A percentile compares a stretch with the other conserved stretches of the same genome.
Conservation (phyloP, 2,329 filamentous ascomycete genomes). For the Curvularia lunata region DNA sequence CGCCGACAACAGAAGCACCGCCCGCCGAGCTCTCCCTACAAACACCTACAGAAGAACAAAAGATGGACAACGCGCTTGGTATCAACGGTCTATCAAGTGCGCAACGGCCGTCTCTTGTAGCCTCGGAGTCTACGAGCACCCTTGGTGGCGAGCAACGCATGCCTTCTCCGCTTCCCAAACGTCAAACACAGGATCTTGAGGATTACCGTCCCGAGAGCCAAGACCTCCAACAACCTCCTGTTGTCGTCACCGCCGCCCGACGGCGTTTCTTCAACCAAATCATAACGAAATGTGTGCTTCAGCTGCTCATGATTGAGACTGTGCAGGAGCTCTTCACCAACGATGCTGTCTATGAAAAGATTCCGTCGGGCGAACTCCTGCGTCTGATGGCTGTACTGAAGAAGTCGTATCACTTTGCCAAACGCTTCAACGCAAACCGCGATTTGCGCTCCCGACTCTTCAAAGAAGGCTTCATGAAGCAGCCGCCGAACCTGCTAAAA, state of each 20-base stretch:
- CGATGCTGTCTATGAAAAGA: conserved; percentile 90
- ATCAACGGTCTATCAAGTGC: conserved; percentile 51
- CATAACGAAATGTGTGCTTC: conserved; percentile 96
- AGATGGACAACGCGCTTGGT: conserved; percentile 52
- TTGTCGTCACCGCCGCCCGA: conserved; percentile 90
- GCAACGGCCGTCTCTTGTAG: conserved; percentile 41
- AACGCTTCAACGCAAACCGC: conserved; percentile 97
- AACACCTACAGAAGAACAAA: conserved; percentile 36
- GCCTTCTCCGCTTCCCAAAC: conserved; percentile 44
- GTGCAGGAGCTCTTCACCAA: conserved; percentile 99
- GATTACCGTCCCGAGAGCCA: conserved; percentile 77
- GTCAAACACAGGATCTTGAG: conserved; percentile 65
- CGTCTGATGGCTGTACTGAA: conserved; percentile 93
- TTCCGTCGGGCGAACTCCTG: conserved; percentile 86
- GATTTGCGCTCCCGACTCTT: conserved; percentile 92
- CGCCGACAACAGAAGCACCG: conserved; percentile 40
- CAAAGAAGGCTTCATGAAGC: conserved; percentile 99
- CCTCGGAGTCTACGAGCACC: conserved; percentile 34
- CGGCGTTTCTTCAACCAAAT: conserved; percentile 98
- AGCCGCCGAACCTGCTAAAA: conserved; percentile 95
- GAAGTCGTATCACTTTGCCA: conserved; percentile 94
- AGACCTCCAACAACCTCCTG: conserved; percentile 81
- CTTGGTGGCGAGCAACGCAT: conserved; percentile 33
- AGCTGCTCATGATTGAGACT: conserved; percentile 98
- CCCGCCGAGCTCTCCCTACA: conserved; percentile 45